Evolutionary conservation across 2,329 filamentous ascomycete genomes (phyloP), one percentile per base, ranked within the genome.

Genomic region (Ilyonectria robusta): DNA sequence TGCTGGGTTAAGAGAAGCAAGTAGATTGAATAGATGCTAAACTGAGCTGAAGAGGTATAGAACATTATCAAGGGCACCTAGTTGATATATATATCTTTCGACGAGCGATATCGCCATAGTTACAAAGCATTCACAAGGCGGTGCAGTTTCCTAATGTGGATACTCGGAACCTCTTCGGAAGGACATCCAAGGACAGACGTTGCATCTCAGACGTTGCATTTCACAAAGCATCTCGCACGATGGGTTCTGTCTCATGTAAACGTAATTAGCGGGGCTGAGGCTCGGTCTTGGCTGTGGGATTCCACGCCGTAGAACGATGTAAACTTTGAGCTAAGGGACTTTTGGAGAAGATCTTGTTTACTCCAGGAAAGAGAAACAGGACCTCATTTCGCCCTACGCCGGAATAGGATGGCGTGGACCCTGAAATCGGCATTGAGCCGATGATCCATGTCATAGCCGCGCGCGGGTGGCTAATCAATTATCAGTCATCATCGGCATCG

Each of bases 361-460:
- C 17, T 37, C 48, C 44, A 33, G 29, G 10, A 23, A 17, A 40
- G 44, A 42, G 26, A 59, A 47, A 51, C 35, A 17, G 21, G 46
- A n/a, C 19, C 31, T 19, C 33, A 26, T 55, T 19, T 23, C n/a
- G 31, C 48, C 13, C 10, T 53, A 21, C 4, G 51, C 23, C 51
- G n/a, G 40, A 37, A 42, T 54, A 15, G 29, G 59, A 17, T 11
- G 26, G 31, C 40, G 40, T 59, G 56, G 62, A 42, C 19, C 55
- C 37, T 48, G 35, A n/a, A 54, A 40, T 11, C 42, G 62, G 50
- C 40, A 59, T 26, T 55, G 48, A 19, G 47, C 33, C 33, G 37
- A 31, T 23, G 40, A 23, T 23, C 33, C 46, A 42, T 44, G 54
- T 59, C 57, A 44, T 59, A 59, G 1, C 57, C 57, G 57, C 57